Evolutionary conservation across 345 rosid genomes (phyloP), one percentile per base, ranked within the genome.

Genomic region (Eutrema japonicum): DNA sequence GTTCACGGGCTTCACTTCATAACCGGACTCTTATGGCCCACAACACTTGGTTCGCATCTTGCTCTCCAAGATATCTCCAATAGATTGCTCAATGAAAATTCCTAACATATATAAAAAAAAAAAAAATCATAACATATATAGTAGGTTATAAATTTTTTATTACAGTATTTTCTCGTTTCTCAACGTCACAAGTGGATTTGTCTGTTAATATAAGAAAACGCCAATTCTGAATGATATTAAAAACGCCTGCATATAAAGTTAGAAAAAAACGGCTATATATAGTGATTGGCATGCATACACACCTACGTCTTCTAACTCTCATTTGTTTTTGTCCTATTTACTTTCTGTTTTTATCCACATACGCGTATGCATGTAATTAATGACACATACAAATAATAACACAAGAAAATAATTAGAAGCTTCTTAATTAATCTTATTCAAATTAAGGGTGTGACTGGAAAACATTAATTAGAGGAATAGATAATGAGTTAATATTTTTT

Each of bases 221-320:
- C 52, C 52, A 53, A 16, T 30, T 41, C 40, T 54, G 41, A 29
- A 36, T 14, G n/a, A 16, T 37, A 30, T 40, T 26, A 5, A 53
- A 60, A 53, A 42, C 32, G 16, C 8, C 35, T 42, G 26, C 32
- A 32, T 22, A 68, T 2, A 52, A 9, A 29, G 40, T 27, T 65
- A 12, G 13, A n/a, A 42, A 14, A 40, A 50, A 66, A 51, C 59
- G 50, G 71, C 49, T 53, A 40, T 64, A 40, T 64, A 7, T 46
- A 64, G 32, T 64, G 11, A 63, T 30, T 45, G 29, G 4, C 66
- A 61, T 43, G 66, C 66, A 29, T 13, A 40, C 41, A 47, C 16
- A 48, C 43, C 69, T 6, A 58, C 12, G 46, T 38, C 46, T 37
- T 26, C 22, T 7, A 60, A 60, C 49, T 12, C 11, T 12, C 37